Conservation (phyloP, 2,329 filamentous ascomycete genomes). For the Fusarium continuum region DNA sequence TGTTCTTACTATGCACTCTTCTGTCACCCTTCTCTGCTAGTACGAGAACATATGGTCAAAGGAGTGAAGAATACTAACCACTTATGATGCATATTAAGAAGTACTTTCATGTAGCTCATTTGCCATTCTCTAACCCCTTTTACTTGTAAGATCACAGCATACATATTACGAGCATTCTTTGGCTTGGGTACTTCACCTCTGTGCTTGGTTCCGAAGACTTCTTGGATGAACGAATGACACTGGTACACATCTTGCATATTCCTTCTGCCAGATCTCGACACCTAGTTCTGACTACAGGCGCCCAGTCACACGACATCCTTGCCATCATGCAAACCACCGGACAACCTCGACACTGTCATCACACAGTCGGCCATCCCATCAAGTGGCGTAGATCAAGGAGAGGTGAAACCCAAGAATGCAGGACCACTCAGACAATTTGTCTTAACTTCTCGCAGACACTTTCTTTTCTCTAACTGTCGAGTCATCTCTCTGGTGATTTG, state of each 20-base stretch:
- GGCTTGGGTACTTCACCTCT: too few relatives aligned
- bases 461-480: background rate
- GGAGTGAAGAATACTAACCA: too few relatives aligned
- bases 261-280: slow-evolving; percentile 23
- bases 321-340: background rate
- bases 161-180: too few relatives aligned
- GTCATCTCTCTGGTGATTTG: background rate
- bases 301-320: slow-evolving; percentile 5
- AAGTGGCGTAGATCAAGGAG: background rate
- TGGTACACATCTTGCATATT: slow-evolving; percentile 27
- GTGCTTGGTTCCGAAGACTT: too few relatives aligned
- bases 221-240: too few relatives aligned
- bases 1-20: too few relatives aligned
- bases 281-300: background rate
- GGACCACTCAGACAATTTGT: background rate
- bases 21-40: too few relatives aligned
- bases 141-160: too few relatives aligned
- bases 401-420: background rate
- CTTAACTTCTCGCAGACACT: background rate
- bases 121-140: too few relatives aligned
- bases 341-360: background rate
- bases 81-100: too few relatives aligned
- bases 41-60: too few relatives aligned
- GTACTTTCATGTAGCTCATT: too few relatives aligned
- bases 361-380: background rate